A percentile compares a stretch with the other conserved stretches of the same genome.
Conservation (phyloP, 495 filamentous ascomycete genomes). For the Podospora pseudocomata region DNA sequence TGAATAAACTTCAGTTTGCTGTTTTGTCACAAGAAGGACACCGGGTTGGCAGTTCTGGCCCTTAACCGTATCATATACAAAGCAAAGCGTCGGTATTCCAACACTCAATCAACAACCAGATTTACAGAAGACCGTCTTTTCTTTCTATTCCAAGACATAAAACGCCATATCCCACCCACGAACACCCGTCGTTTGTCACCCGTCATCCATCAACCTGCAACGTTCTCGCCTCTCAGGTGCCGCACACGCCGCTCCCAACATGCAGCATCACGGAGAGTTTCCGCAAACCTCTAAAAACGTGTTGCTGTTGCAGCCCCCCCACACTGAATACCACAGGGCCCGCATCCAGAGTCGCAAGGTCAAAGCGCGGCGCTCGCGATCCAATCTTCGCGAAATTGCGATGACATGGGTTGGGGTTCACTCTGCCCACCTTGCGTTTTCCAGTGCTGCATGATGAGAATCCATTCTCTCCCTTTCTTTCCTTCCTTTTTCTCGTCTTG, state of each 20-base stretch:
- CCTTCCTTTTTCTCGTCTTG: slow-evolving; percentile 11
- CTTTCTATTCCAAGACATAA: no score
- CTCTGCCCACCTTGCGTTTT: slow-evolving; percentile 14
- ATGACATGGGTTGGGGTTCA: slow-evolving; percentile 18
- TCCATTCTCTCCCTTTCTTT: background rate
- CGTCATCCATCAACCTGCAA: background rate
- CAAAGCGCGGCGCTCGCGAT: slow-evolving; percentile 25
- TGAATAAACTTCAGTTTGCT: no score
- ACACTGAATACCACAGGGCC: slow-evolving; percentile 2
- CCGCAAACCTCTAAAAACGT: background rate
- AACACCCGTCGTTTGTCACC: background rate
- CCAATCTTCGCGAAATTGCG: slow-evolving; percentile 32
- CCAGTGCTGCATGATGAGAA: background rate
- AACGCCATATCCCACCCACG: background rate
- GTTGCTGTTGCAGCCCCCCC: background rate
- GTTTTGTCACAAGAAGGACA: no score
- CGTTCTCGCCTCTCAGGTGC: background rate
- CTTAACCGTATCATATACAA: no score
- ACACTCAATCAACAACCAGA: no score
- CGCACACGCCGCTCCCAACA: background rate
- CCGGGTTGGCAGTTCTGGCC: no score
- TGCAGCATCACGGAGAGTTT: background rate
- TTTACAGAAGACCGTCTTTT: no score
- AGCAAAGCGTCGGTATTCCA: no score
- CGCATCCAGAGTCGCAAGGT: slow-evolving; percentile 18